A percentile compares a stretch with the other conserved stretches of the same genome.
phyloP scores from a whole-genome alignment of 1,284 basidiomycete species.

The Melampsora abietis-canadensis region DNA sequence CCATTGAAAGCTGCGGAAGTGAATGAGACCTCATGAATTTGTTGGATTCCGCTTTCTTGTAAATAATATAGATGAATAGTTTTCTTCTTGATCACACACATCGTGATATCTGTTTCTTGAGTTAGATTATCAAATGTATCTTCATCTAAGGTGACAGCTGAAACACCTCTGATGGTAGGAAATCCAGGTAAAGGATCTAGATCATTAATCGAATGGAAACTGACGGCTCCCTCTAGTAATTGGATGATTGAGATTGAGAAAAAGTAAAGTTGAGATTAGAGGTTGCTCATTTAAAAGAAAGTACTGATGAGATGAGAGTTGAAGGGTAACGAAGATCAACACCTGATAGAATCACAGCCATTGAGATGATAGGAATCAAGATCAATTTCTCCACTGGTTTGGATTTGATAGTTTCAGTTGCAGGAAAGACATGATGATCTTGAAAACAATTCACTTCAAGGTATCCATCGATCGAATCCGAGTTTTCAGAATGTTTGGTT shows the following conservation, averaged over 20 bases:
- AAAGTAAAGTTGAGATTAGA: slow-evolving; percentile 1
- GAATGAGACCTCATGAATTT: slow-evolving; percentile 30
- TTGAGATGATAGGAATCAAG: slow-evolving; percentile 33
- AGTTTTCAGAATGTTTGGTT: neutral
- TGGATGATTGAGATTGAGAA: neutral
- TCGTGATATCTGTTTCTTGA: slow-evolving; percentile 3
- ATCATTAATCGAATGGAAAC: slow-evolving; percentile 30
- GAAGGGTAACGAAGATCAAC: slow-evolving; percentile 19
- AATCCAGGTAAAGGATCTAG: slow-evolving; percentile 16
- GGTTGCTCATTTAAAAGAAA: neutral
- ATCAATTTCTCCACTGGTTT: slow-evolving; percentile 32
- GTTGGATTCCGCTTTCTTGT: slow-evolving; percentile 12
- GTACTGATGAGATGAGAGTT: neutral
- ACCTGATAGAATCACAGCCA: slow-evolving; percentile 42
- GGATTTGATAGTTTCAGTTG: slow-evolving; percentile 18
- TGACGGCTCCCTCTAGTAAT: slow-evolving; percentile 27
- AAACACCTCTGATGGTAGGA: slow-evolving; percentile 35
- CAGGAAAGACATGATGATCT: slow-evolving; percentile 37
- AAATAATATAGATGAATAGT: slow-evolving; percentile 28
- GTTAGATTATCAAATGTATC: slow-evolving; percentile 16
- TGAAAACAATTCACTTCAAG: slow-evolving; percentile 35
- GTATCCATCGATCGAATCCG: neutral
- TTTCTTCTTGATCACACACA: slow-evolving; percentile 40
- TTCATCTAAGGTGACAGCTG: slow-evolving; percentile 35
- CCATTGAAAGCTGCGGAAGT: slow-evolving; percentile 31